Evolutionary conservation across 345 rosid species (phyloP), one percentile per base, ranked within the genome.

Genomic region (Gossypium ekmanianum): DNA sequence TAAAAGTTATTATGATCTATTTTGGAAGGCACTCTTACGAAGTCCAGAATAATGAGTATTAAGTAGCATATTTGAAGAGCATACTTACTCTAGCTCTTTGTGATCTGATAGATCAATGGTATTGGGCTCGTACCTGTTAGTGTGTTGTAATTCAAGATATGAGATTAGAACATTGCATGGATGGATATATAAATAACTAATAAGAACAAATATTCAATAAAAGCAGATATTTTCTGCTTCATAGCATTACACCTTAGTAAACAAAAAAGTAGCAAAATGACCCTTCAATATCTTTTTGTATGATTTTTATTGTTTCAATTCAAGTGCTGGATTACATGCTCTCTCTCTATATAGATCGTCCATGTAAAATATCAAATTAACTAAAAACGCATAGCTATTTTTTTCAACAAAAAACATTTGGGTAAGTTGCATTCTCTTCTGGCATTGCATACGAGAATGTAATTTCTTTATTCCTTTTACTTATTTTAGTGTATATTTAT

Each of bases 51-150:
- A 61, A 20, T 56, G n/a, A 34, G 62, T 29, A 68, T 39, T 9
- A 57, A 22, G 68, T 12, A 67, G 68, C 55, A 69, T 51, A 51
- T 48, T 58, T 57, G 17, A 22, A 73, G 61, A 11, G 69, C 45
- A 66, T 48, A 91, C 99, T 93, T 77, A 94, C 99, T 94, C 98
- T 81, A 91, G 84, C 76, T 93, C 97, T 14, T 85, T 77, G 83
- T 80, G 94, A 73, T 95, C 94, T 58, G 98, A 81, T 11, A 95
- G 88, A 83, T 95, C 99, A 74, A 95, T 82, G 14, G 99, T 93
- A 84, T 95, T 95, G 69, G 99, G 97, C 84, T 95, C 98, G 63
- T 95, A 95, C 88, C 99, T 93, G 89, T 63, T 73, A 72, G 39
- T 66, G 76, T 41, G 62, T 18, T 41, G 58, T 18, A 44, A 73